Evolutionary conservation across 345 rosid genomes (phyloP).

Genomic region (Hypericum androsaemum): DNA sequence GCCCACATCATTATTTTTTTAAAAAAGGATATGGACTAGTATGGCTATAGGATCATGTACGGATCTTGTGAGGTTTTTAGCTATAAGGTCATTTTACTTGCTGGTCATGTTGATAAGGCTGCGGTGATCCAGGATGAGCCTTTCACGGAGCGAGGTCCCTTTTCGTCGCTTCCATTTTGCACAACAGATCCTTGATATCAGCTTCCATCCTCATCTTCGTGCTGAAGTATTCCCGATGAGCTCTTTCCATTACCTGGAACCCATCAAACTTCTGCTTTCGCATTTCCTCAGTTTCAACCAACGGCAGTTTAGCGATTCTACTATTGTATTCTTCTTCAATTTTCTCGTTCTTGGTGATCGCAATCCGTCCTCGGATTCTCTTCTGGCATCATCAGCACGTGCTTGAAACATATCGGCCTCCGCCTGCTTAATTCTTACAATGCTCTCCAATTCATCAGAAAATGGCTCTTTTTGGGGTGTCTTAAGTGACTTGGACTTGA

Average conservation of each 20-base stretch:
- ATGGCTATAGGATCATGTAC: too few species aligned
- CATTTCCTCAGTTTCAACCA: conserved; percentile 51
- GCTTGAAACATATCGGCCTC: conserved; percentile 88
- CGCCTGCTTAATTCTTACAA: conserved; percentile 72
- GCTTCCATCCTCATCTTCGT: conserved; percentile 91
- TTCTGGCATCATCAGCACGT: conserved; percentile 84
- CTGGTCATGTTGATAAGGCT: too few species aligned
- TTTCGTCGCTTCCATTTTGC: conserved; percentile 82
- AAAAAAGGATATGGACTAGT: too few species aligned
- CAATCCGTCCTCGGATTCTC: conserved; percentile 77
- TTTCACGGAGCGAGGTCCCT: conserved; percentile 49
- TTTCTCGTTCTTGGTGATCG: conserved; percentile 58
- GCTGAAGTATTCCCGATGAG: conserved; percentile 55
- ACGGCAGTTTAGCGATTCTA: conserved; percentile 49
- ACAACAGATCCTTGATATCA: conserved; percentile 68
- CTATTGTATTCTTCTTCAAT: conserved; percentile 58
- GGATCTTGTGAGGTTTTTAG: too few species aligned
- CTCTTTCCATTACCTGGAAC: conserved; percentile 63
- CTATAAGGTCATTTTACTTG: too few species aligned
- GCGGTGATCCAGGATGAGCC: too few species aligned
- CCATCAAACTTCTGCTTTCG: conserved; percentile 60
- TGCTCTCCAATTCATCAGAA: conserved; percentile 82
- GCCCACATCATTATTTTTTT: too few species aligned
- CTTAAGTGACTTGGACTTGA: conserved; percentile 36
- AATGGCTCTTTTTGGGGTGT: conserved; percentile 40